Evolutionary conservation across 345 rosid genomes (phyloP), one percentile per base, ranked within the genome.

Genomic region (Citrus hindsii): DNA sequence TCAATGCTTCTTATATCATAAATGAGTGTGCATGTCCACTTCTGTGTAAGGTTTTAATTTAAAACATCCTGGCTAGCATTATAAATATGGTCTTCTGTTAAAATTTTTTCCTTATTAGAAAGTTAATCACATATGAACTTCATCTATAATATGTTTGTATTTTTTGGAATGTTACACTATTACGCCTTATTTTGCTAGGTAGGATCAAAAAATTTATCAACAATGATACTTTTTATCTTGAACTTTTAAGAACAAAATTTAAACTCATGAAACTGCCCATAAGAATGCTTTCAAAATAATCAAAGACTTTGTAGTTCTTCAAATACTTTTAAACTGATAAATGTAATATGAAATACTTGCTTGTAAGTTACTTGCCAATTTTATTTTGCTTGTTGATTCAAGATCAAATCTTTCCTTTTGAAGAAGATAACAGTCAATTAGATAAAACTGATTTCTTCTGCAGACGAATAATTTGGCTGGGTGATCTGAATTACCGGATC

Each of bases 401-500:
- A 61, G 61, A 75, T 28, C 8, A 48, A 16, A 73, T 81, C 12
- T 38, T 40, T 9, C 19, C 16, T 42, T 46, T 67, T 16, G 58
- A 21, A 9, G 16, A 40, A 25, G 40, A 65, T 37, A n/a, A 25
- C 65, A 8, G 71, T 68, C 81, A 59, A 78, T 59, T 63, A 60
- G 27, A 77, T 70, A 30, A 51, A 38, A 14, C 19, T n/a, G 76
- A 53, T 66, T 30, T 63, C 79, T 72, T 77, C 68, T 86, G 86
- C 94, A 96, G 99, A 66, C 85, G 87, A 86, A 85, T 96, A 65
- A 86, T 96, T 48, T 96, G 98, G 99, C 80, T 95, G 70, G 99
- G 99, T 27, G 99, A 95, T 85, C 86, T 95, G 78, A 95, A 95
- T 82, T 95, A 93, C 79, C 90, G 99, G 21, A 87, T 95, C 80